Conservation (phyloP, 2,329 filamentous ascomycete species). For the Fusarium clavum region DNA sequence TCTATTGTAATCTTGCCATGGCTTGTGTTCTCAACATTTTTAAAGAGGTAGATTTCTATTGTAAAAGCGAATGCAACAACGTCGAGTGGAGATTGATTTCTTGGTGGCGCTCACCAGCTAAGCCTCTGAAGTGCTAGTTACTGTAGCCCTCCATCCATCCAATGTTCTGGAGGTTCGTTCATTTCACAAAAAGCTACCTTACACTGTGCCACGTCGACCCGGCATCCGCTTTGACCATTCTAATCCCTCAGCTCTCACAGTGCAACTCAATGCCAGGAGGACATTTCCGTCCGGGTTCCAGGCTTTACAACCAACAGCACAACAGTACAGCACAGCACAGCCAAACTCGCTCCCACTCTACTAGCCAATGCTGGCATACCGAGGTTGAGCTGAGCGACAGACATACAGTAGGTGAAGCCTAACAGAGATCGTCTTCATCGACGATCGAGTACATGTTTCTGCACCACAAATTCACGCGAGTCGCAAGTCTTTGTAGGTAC, state of each 20-base stretch:
- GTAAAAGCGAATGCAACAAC: neutral
- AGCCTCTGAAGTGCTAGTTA: neutral
- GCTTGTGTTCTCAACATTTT: neutral
- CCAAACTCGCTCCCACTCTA: neutral
- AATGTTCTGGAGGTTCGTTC: neutral
- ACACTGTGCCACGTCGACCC: slow-evolving; percentile 32
- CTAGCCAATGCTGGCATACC: neutral
- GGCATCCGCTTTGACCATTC: slow-evolving; percentile 6
- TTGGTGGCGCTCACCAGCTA: neutral
- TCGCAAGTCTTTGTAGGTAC: slow-evolving; percentile 3
- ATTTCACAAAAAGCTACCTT: neutral
- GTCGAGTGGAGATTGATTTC: neutral
- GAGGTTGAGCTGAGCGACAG: neutral
- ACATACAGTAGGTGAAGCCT: slow-evolving; percentile 7
- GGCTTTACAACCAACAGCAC: neutral
- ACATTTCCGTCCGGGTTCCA: neutral
- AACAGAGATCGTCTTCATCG: slow-evolving; percentile 17
- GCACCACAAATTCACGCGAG: slow-evolving; percentile 1
- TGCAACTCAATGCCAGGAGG: slow-evolving; percentile 5
- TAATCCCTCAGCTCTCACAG: slow-evolving; percentile 24
- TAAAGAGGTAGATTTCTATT: neutral
- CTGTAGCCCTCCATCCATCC: neutral
- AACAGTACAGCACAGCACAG: neutral
- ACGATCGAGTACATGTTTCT: slow-evolving; percentile 10
- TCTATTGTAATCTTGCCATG: neutral